These are phyloP conservation scores for Zymoseptoria crescenta DNA, from an alignment of 2,329 filamentous ascomycete species.

Conservation along the genomic window DNA sequence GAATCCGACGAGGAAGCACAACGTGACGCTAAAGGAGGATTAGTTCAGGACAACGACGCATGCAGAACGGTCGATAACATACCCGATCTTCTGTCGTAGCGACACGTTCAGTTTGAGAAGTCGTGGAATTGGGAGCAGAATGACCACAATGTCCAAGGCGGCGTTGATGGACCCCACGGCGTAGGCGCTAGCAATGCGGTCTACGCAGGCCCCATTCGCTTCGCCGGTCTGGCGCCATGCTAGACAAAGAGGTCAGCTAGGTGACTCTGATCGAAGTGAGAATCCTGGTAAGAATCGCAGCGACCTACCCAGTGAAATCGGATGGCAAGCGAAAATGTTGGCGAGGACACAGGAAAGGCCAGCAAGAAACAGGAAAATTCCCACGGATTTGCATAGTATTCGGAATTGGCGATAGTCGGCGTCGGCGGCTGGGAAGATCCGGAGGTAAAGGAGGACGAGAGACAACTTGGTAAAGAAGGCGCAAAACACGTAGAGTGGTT, in stretches of 20 bases:
- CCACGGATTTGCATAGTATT: constrained; percentile 5
- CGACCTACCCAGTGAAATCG: neutral
- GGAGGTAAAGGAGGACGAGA: constrained; percentile 10
- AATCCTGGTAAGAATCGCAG: neutral
- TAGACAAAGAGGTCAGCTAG: neutral
- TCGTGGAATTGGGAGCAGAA: constrained; percentile 10
- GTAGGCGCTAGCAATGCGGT: constrained; percentile 5
- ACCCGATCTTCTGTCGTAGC: constrained; percentile 1
- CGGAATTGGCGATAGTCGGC: constrained; percentile 1
- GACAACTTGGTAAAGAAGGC: constrained; percentile 10
- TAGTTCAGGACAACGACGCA: neutral
- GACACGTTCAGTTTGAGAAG: constrained; percentile 7
- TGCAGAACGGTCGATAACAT: neutral
- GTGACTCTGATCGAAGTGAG: no score
- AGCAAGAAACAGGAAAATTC: neutral
- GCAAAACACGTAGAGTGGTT: constrained; percentile 8
- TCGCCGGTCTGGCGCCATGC: neutral
- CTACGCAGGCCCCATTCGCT: constrained; percentile 4
- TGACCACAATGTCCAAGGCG: constrained; percentile 5
- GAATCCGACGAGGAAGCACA: neutral
- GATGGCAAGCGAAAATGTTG: constrained; percentile 7
- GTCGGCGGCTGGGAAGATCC: constrained; percentile 3
- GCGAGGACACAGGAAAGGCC: constrained; percentile 5
- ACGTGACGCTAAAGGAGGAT: neutral
- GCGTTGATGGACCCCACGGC: constrained; percentile 6